These are phyloP conservation scores for Pyrus hybrid DNA, from an alignment of 331 rosid species.

Conservation along the genomic window DNA sequence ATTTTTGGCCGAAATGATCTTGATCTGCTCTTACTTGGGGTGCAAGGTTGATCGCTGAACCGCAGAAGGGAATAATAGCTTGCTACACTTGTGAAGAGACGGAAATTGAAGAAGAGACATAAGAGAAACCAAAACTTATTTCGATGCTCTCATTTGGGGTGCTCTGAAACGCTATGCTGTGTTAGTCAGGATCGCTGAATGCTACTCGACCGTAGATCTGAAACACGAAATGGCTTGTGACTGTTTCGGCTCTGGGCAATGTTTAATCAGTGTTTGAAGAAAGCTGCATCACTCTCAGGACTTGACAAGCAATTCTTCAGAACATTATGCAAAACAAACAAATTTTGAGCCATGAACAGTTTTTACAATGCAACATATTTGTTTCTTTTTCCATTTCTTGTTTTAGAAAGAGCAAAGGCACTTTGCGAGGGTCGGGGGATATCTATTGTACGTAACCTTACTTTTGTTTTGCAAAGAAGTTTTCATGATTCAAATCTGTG, in stretches of 20 bases:
- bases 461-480: accelerated
- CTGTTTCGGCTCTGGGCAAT: background rate
- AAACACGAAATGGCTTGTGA: background rate
- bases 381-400: no score
- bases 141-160: background rate
- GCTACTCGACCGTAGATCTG: background rate
- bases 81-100: background rate
- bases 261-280: background rate
- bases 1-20: no score
- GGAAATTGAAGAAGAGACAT: background rate
- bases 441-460: no score
- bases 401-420: no score
- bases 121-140: background rate
- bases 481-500: accelerated
- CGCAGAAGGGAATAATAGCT: background rate
- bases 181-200: background rate
- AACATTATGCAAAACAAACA: no score
- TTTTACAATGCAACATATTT: no score
- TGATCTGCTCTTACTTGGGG: no score
- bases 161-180: background rate
- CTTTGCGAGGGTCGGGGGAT: accelerated
- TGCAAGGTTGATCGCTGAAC: background rate
- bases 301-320: no score
- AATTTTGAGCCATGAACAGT: no score
- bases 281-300: background rate